Percentiles rank a stretch among this genome's conserved stretches.
phyloP scores from a whole-genome alignment of 768 basidiomycete species.

The Tephrocybe sp. region DNA sequence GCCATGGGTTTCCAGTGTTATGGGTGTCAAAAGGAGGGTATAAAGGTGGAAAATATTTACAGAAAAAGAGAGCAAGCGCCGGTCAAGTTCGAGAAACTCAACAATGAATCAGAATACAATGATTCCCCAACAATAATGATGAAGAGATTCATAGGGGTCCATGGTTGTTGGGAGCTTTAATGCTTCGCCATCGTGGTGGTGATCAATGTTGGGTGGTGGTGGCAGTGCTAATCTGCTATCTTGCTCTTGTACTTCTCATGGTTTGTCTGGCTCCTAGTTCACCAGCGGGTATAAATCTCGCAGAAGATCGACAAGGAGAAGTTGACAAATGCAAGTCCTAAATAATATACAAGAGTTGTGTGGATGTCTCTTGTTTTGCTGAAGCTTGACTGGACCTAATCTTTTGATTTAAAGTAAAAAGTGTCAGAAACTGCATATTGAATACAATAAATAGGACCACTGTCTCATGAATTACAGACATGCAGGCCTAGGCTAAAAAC shows the following conservation, averaged over 20 bases:
- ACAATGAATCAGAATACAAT: neutral
- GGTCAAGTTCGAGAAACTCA: neutral
- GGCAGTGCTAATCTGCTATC: constrained; percentile 10
- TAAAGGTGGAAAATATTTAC: constrained; percentile 1
- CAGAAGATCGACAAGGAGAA: too few species aligned
- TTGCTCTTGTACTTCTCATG: neutral
- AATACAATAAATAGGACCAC: too few species aligned
- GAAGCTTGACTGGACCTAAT: too few species aligned
- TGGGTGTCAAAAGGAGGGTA: neutral
- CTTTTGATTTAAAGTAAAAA: too few species aligned
- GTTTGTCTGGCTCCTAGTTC: neutral
- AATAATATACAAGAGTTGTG: too few species aligned
- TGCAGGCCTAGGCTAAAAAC: too few species aligned
- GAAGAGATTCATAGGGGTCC: constrained; percentile 1
- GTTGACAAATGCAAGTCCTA: too few species aligned
- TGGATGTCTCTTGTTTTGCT: too few species aligned
- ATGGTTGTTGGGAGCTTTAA: constrained; percentile 7
- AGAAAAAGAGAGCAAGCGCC: constrained; percentile 2
- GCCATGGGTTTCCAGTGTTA: constrained; percentile 4
- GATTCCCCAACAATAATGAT: constrained; percentile 1
- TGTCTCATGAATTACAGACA: too few species aligned
- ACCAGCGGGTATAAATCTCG: too few species aligned
- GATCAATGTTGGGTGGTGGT: neutral
- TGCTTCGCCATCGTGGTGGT: constrained; percentile 15
- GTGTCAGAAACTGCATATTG: too few species aligned